Conservation (phyloP, 2,329 filamentous ascomycete species). For the Arthrobotrys pseudoclavata region DNA sequence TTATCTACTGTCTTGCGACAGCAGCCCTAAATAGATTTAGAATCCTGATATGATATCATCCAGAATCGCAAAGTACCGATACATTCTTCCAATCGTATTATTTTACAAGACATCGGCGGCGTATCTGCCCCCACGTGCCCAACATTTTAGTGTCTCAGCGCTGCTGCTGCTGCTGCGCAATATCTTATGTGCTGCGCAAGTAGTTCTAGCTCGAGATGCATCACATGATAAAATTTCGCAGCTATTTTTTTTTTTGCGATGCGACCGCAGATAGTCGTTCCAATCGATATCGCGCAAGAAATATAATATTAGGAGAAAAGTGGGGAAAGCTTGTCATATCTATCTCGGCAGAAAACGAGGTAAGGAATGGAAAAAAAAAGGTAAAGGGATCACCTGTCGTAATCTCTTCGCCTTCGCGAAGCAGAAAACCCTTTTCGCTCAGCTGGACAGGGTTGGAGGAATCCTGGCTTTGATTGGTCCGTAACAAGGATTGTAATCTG, state of each 20-base stretch:
- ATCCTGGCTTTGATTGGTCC: conserved; percentile 30
- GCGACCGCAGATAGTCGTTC: conserved; percentile 9
- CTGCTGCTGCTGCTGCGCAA: not conserved
- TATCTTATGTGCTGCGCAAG: too few species aligned
- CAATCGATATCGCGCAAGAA: conserved; percentile 32
- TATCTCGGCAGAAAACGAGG: conserved; percentile 9
- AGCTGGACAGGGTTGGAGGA: conserved; percentile 34
- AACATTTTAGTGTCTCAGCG: conserved; percentile 9
- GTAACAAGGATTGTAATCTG: conserved; percentile 28
- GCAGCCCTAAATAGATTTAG: too few species aligned
- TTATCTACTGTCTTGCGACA: conserved; percentile 13
- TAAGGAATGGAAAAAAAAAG: conserved; percentile 1
- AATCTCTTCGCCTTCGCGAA: conserved; percentile 32
- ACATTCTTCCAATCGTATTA: conserved; percentile 15
- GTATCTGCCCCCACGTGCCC: conserved; percentile 38
- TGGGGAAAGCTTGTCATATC: conserved; percentile 11
- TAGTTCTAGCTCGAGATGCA: conserved; percentile 4
- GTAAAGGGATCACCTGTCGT: conserved; percentile 25
- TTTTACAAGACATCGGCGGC: not conserved
- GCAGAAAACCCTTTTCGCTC: conserved; percentile 31
- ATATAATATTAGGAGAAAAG: conserved; percentile 4
- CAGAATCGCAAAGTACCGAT: conserved; percentile 17
- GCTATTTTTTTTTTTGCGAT: not conserved
- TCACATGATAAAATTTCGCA: conserved; percentile 22
- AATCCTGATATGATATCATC: conserved; percentile 14